Base-by-base conservation (phyloP, 495 filamentous ascomycete species). In the Penicillium atrosanguineum region DNA sequence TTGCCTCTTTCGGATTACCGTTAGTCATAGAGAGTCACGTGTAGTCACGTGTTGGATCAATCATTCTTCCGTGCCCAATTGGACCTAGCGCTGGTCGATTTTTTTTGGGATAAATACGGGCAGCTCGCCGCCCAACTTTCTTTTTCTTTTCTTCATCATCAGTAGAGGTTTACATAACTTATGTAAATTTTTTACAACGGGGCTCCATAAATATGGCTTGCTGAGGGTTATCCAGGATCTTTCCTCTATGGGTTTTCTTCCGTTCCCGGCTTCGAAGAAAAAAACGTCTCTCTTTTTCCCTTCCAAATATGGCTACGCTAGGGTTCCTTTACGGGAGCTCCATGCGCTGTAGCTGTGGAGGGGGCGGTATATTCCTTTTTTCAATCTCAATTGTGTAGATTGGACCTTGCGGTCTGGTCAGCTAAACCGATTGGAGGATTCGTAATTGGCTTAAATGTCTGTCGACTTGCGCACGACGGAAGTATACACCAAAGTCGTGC, bases 121-220 rank as follows among this genome's bases (percentile, higher is more conserved):
- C 19, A 4, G n/a, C 38, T 9, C 49, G 6, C 49, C 43, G 55
- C 11, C 26, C 46, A 62, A 56, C 44, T 46, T 65, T 58, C 54
- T 63, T 65, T 69, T 73, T 65, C 64, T 59, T 65, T 65, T 53
- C 63, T 70, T 73, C 61, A 77, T 77, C 74, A 77, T 77, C 74
- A 77, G 74, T 77, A 77, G 74, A 62, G 74, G 74, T 77, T 77
- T 77, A 77, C 73, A 67, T 71, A 70, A 58, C 61, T 51, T 62
- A 62, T 73, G 63, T 73, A 73, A 75, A 73, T 62, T 63, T 60
- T 56, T 53, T 52, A 56, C 55, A 68, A 56, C 61, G 68, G 68
- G 70, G 74, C 72, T 77, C 71, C 70, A 65, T 65, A 53, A 70
- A 53, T 58, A 61, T 65, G 70, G 71, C 74, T 75, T 64, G 74